Evolutionary conservation across 2,329 filamentous ascomycete genomes (phyloP).

Genomic region (Myriangium duriaei): DNA sequence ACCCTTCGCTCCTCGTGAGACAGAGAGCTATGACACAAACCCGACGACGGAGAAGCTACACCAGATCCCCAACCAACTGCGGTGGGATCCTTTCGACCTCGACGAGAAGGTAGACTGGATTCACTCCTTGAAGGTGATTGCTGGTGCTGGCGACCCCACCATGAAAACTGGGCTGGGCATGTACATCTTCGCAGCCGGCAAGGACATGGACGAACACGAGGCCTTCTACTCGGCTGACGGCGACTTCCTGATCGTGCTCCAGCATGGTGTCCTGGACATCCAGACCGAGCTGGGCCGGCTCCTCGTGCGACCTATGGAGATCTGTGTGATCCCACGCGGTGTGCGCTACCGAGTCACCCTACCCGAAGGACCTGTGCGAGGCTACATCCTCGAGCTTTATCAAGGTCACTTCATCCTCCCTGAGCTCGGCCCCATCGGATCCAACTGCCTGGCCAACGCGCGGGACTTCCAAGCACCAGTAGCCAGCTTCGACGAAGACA

Average conservation of each 20-base stretch:
- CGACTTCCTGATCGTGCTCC: conserved; percentile 53
- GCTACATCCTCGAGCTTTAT: conserved; percentile 57
- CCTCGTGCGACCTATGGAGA: conserved; percentile 55
- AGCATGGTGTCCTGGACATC: conserved; percentile 53
- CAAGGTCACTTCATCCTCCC: conserved; percentile 53
- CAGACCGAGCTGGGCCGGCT: conserved; percentile 55
- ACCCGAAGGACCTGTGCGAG: conserved; percentile 47
- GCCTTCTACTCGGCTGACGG: conserved; percentile 76
- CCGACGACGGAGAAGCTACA: conserved; percentile 46
- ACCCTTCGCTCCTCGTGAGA: conserved; percentile 39
- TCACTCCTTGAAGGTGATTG: conserved; percentile 57
- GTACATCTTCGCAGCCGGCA: conserved; percentile 66
- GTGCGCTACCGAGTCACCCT: conserved; percentile 50
- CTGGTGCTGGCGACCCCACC: conserved; percentile 66
- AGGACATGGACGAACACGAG: conserved; percentile 59
- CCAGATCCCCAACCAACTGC: conserved; percentile 68
- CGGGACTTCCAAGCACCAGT: conserved; percentile 53
- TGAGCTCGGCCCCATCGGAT: conserved; percentile 53
- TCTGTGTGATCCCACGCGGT: conserved; percentile 54
- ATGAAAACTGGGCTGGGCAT: conserved; percentile 71
- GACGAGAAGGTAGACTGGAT: conserved; percentile 58
- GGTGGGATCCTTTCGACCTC: conserved; percentile 68
- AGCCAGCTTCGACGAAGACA: conserved; percentile 44
- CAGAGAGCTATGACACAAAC: conserved; percentile 38
- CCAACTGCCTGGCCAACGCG: conserved; percentile 52